These are phyloP conservation scores for Astraeus odoratus DNA, from an alignment of 768 basidiomycete genomes.

Conservation along the genomic window DNA sequence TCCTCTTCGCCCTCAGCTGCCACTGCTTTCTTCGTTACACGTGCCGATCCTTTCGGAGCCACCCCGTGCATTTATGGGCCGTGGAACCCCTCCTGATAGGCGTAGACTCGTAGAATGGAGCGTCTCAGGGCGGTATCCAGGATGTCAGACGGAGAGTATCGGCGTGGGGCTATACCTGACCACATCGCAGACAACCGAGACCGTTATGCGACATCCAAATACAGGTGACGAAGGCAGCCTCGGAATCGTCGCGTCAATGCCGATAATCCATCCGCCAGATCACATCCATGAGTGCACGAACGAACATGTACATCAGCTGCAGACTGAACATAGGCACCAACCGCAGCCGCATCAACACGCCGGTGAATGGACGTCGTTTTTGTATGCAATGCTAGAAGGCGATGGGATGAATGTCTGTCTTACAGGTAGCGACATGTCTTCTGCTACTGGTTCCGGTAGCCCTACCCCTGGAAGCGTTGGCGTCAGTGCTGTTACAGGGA, in stretches of 20 bases:
- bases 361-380: conserved; percentile 29
- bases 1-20: conserved; percentile 10
- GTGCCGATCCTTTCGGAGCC: conserved; percentile 27
- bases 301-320: neutral
- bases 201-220: conserved; percentile 19
- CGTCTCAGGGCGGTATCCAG: conserved; percentile 9
- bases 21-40: conserved; percentile 23
- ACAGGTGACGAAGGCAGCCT: conserved; percentile 4
- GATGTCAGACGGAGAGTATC: neutral
- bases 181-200: conserved; percentile 7
- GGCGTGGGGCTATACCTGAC: conserved; percentile 1
- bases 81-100: conserved; percentile 27
- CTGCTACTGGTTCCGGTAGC: neutral
- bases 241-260: conserved; percentile 14
- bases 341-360: conserved; percentile 6
- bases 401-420: conserved; percentile 15
- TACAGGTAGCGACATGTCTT: neutral
- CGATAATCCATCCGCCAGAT: conserved; percentile 8
- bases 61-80: conserved; percentile 29
- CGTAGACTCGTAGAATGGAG: conserved; percentile 26
- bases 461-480: neutral
- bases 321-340: neutral
- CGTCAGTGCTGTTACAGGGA: neutral
- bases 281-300: neutral
- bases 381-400: conserved; percentile 28